phyloP scores from a whole-genome alignment of 2,329 filamentous ascomycete genomes.

The Trichoderma semiorbis region DNA sequence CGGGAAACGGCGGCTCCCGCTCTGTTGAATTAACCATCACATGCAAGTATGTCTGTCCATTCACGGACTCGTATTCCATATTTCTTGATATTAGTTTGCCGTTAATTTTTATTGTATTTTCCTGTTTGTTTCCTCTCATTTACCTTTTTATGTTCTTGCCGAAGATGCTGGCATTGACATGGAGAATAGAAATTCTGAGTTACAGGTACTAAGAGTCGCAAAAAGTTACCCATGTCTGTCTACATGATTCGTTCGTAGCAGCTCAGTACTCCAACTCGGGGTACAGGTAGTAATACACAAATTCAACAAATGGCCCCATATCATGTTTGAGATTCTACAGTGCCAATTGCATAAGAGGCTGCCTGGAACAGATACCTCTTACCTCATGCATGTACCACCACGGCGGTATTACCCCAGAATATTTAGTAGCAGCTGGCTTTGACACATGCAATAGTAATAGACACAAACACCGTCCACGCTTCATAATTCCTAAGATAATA shows the following conservation, averaged over 20 bases:
- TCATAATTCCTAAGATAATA: not conserved
- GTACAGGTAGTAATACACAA: too few relatives aligned
- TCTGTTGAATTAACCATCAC: not conserved
- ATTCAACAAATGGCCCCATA: not conserved
- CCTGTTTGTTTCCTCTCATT: not conserved
- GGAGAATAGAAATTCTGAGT: not conserved
- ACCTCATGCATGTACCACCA: not conserved
- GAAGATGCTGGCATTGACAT: too few relatives aligned
- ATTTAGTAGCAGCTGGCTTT: not conserved
- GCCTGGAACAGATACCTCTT: not conserved
- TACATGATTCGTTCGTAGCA: not conserved
- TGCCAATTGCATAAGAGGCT: not conserved
- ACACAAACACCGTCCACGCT: not conserved
- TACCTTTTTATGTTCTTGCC: not conserved
- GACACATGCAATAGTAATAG: not conserved
- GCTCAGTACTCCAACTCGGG: rapidly evolving
- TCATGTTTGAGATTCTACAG: not conserved
- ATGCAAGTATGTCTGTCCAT: not conserved
- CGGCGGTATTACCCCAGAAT: not conserved
- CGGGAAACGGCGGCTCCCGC: not conserved
- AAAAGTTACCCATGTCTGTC: not conserved
- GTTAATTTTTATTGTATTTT: rapidly evolving
- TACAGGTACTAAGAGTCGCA: not conserved
- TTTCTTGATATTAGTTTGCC: not conserved
- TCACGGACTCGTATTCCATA: not conserved